Percentiles rank a stretch among this genome's conserved stretches.
These are phyloP conservation scores for Fusarium albosuccineum DNA, from an alignment of 2,329 filamentous ascomycete species.

Conservation along the genomic window DNA sequence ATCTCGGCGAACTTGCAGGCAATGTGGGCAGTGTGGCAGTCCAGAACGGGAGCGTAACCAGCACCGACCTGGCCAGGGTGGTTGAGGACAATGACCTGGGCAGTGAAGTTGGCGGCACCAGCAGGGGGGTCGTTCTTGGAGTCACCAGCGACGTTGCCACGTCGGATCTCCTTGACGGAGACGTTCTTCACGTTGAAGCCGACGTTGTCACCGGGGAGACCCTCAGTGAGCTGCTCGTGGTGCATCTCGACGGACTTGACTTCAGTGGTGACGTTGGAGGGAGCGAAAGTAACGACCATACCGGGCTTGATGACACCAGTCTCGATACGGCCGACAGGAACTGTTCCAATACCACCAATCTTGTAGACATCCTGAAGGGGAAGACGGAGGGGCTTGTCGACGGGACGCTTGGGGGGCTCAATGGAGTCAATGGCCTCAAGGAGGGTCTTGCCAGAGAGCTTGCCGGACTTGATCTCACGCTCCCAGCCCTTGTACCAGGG, in stretches of 20 bases:
- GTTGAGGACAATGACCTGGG: slow-evolving; percentile 99
- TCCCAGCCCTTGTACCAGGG: slow-evolving; percentile 99
- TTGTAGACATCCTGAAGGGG: slow-evolving; percentile 99
- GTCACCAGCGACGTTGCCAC: slow-evolving; percentile 99
- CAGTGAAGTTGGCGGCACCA: slow-evolving; percentile 94
- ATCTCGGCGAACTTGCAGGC: slow-evolving; percentile 99
- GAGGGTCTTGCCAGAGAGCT: slow-evolving; percentile 94
- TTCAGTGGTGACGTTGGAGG: slow-evolving; percentile 99
- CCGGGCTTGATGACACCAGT: slow-evolving; percentile 94
- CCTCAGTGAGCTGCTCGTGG: slow-evolving; percentile 98
- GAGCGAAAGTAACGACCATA: slow-evolving; percentile 98
- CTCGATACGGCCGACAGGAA: slow-evolving; percentile 99
- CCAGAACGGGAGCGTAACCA: slow-evolving; percentile 98
- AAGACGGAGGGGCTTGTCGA: slow-evolving; percentile 99
- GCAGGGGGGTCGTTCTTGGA: slow-evolving; percentile 98
- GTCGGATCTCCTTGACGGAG: slow-evolving; percentile 99
- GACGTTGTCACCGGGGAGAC: slow-evolving; percentile 99
- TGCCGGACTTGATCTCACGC: slow-evolving; percentile 92
- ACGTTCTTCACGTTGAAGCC: slow-evolving; percentile 99
- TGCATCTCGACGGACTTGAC: slow-evolving; percentile 99
- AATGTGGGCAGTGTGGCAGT: slow-evolving; percentile 99
- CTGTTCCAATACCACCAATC: slow-evolving; percentile 99
- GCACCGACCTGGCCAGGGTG: slow-evolving; percentile 99
- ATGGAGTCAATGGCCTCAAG: slow-evolving; percentile 99
- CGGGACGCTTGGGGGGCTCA: slow-evolving; percentile 90